Percentiles rank a stretch among this genome's conserved stretches.
These are phyloP conservation scores for Acanthamoeba castellanii DNA, from an alignment of 208 protist species.

Conservation along the genomic window DNA sequence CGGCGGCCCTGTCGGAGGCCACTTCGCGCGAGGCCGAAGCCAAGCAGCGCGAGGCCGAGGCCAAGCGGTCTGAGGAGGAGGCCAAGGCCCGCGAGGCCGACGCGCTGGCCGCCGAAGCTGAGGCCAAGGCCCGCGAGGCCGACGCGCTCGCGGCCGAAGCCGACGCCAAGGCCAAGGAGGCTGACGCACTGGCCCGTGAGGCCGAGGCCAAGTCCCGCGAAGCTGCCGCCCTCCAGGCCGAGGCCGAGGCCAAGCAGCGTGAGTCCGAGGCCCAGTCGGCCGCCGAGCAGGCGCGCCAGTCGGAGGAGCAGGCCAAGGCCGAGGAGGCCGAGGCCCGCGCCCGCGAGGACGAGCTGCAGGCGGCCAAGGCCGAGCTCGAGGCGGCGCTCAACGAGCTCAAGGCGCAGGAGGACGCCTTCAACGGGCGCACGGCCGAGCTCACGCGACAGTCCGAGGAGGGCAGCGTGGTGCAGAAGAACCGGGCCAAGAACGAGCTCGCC, in stretches of 20 bases:
- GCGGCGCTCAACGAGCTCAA: conserved; percentile 77
- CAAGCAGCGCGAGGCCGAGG: conserved; percentile 19
- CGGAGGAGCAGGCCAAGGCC: background rate
- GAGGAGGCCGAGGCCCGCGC: background rate
- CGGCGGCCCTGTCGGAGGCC: conserved; percentile 25
- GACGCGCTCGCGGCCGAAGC: background rate
- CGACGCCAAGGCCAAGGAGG: conserved; percentile 38
- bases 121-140: background rate
- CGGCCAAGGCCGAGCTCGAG: conserved; percentile 72
- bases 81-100: conserved; percentile 32
- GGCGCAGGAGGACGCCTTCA: conserved; percentile 76
- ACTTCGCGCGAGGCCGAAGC: conserved; percentile 22
- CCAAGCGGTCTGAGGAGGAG: conserved; percentile 20
- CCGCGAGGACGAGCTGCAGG: background rate
- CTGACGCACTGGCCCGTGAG: background rate
- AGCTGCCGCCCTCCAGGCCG: conserved; percentile 45
- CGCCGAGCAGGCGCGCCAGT: background rate
- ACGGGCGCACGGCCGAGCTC: conserved; percentile 45
- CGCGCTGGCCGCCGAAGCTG: background rate
- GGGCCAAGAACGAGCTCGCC: conserved; percentile 72
- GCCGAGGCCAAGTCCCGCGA: conserved; percentile 26
- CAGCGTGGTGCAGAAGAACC: conserved; percentile 56
- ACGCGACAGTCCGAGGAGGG: conserved; percentile 40
- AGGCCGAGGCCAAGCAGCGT: conserved; percentile 29
- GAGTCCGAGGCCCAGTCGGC: conserved; percentile 29